phyloP scores from a whole-genome alignment of 768 basidiomycete species.

The Tulasnella sp. region DNA sequence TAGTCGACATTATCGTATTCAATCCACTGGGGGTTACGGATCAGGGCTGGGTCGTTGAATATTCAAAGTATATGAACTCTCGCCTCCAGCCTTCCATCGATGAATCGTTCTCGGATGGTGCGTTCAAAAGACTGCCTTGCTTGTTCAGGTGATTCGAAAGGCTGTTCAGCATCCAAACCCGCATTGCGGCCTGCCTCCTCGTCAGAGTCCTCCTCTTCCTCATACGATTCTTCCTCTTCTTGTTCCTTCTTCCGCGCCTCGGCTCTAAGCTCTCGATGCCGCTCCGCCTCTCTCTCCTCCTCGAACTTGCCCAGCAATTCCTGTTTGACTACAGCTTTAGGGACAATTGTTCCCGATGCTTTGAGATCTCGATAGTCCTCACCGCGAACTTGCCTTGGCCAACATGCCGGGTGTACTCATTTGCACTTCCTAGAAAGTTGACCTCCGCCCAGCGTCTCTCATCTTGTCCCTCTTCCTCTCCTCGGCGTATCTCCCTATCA shows the following conservation, averaged over 20 bases:
- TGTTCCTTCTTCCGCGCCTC: slow-evolving; percentile 26
- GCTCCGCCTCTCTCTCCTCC: slow-evolving; percentile 63
- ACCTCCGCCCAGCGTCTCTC: slow-evolving; percentile 59
- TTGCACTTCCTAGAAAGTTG: slow-evolving; percentile 45
- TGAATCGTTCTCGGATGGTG: slow-evolving; percentile 16
- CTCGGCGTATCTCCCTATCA: slow-evolving; percentile 19
- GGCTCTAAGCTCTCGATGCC: slow-evolving; percentile 38
- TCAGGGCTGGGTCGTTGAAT: not conserved
- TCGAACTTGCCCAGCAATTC: slow-evolving; percentile 58
- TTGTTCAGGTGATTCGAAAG: slow-evolving; percentile 7
- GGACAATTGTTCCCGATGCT: too few relatives aligned
- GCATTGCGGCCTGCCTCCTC: slow-evolving; percentile 17
- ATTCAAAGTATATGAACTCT: not conserved
- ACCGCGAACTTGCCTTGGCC: slow-evolving; percentile 11
- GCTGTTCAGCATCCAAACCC: slow-evolving; percentile 3
- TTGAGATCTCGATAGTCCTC: too few relatives aligned
- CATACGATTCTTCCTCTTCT: slow-evolving; percentile 33
- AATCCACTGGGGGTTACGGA: slow-evolving; percentile 5
- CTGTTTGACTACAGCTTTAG: too few relatives aligned
- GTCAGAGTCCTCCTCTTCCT: slow-evolving; percentile 59
- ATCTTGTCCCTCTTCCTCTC: slow-evolving; percentile 45
- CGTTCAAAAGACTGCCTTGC: slow-evolving; percentile 15
- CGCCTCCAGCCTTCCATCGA: slow-evolving; percentile 18
- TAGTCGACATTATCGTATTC: slow-evolving; percentile 20
- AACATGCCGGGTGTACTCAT: not conserved